Percentiles rank a stretch among this genome's conserved stretches.
Evolutionary conservation across 2,329 filamentous ascomycete genomes (phyloP).

Genomic region (Cytospora leucostoma): DNA sequence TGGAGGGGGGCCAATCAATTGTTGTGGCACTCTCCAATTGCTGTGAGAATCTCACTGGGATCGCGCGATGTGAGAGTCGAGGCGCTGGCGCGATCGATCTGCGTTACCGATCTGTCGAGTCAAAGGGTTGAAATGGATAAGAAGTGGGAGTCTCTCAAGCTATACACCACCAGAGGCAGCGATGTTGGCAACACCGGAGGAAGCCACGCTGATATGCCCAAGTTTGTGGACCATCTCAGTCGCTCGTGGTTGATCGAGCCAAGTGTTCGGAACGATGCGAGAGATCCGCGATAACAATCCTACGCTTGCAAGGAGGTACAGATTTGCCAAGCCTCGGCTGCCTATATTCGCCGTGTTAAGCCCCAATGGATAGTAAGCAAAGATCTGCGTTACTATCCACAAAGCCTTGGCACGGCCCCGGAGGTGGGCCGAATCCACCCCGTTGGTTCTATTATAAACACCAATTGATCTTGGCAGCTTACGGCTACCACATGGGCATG

Average conservation of each 20-base stretch:
- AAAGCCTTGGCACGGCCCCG: too few species aligned
- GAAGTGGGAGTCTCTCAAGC: constrained; percentile 9
- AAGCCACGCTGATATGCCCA: not conserved
- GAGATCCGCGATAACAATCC: too few species aligned
- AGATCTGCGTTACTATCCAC: too few species aligned
- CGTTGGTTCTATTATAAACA: too few species aligned
- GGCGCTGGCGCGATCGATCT: constrained; percentile 13
- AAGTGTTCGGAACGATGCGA: not conserved
- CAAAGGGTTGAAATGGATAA: not conserved
- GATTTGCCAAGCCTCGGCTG: too few species aligned
- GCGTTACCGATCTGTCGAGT: constrained; percentile 1
- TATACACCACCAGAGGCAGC: constrained; percentile 15
- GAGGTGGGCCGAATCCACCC: too few species aligned
- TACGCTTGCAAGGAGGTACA: too few species aligned
- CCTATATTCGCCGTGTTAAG: too few species aligned
- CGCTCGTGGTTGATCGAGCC: constrained; percentile 19
- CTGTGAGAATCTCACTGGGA: constrained; percentile 3
- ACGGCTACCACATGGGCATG: too few species aligned
- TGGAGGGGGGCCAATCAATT: not conserved
- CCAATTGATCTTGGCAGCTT: too few species aligned
- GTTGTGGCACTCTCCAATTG: too few species aligned
- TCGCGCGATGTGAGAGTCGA: constrained; percentile 10
- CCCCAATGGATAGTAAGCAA: too few species aligned
- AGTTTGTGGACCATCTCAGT: not conserved
- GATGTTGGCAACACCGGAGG: not conserved